Percentiles rank a stretch among this genome's conserved stretches.
These are phyloP conservation scores for Talaromyces albobiverticillius DNA, from an alignment of 2,329 filamentous ascomycete genomes.

Conservation along the genomic window DNA sequence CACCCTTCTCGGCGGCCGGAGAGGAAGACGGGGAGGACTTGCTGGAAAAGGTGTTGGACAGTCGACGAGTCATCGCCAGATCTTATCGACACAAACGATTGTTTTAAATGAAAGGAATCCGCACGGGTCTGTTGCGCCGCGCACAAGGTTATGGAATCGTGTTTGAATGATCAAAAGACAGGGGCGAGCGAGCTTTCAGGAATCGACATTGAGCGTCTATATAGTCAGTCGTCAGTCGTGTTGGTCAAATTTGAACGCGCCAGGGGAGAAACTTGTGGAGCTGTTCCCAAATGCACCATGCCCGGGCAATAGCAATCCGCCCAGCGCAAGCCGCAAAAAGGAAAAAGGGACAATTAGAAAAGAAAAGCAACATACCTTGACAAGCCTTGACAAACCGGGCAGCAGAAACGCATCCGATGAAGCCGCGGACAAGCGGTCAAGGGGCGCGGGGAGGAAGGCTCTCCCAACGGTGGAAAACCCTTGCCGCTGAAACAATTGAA, in stretches of 20 bases:
- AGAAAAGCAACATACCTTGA: conserved; percentile 4
- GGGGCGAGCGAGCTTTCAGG: not conserved
- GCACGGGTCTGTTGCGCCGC: not conserved
- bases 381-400: not conserved
- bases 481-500: conserved; percentile 9
- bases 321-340: not conserved
- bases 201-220: not conserved
- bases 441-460: conserved; percentile 7
- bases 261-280: not conserved
- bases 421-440: conserved; percentile 15
- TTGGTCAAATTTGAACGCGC: not conserved
- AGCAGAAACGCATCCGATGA: conserved; percentile 9
- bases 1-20: conserved; percentile 53
- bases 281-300: not conserved
- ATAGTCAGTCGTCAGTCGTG: not conserved
- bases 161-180: not conserved
- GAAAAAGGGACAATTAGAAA: not conserved
- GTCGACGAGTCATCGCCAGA: conserved; percentile 61
- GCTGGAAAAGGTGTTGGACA: conserved; percentile 57
- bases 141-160: not conserved
- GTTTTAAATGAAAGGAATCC: not conserved
- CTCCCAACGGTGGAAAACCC: conserved; percentile 9
- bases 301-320: not conserved
- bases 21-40: conserved; percentile 42
- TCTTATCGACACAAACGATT: not conserved